These are phyloP conservation scores for Pseudophaeomoniella oleicola DNA, from an alignment of 2,329 filamentous ascomycete species.

Conservation along the genomic window DNA sequence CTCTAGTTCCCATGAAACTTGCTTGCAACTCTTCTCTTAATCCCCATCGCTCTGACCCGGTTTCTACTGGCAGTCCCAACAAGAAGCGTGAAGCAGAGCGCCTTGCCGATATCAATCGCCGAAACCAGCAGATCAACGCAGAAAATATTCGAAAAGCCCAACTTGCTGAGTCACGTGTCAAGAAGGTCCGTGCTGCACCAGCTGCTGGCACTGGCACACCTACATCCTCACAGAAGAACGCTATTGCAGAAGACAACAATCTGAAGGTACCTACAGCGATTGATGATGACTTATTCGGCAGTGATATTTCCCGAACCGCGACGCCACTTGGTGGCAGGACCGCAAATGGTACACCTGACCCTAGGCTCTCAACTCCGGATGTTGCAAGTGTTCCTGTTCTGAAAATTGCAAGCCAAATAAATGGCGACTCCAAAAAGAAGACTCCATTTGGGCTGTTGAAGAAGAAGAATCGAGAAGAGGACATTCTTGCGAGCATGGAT, in stretches of 20 bases:
- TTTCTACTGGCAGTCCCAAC: constrained; percentile 6
- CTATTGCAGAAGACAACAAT: constrained; percentile 15
- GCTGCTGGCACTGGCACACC: too few relatives aligned
- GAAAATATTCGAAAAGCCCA: constrained; percentile 86
- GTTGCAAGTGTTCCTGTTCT: constrained; percentile 4
- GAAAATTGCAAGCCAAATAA: constrained; percentile 14
- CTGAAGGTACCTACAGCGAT: constrained; percentile 2
- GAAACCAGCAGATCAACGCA: constrained; percentile 72
- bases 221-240: not conserved
- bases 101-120: constrained; percentile 66
- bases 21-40: constrained; percentile 58
- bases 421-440: constrained; percentile 24
- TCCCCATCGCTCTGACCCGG: constrained; percentile 25
- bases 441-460: constrained; percentile 51
- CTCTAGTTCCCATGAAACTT: constrained; percentile 42
- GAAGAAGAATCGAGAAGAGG: constrained; percentile 72
- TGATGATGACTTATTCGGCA: constrained; percentile 30
- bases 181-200: constrained; percentile 10
- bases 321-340: constrained; percentile 10
- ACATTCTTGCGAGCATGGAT: constrained; percentile 79
- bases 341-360: constrained; percentile 8
- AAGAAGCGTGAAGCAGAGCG: constrained; percentile 60
- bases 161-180: constrained; percentile 53
- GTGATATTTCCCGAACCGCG: constrained; percentile 25
- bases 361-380: constrained; percentile 2